Evolutionary conservation across 2,329 filamentous ascomycete genomes (phyloP).

Genomic region (Septoria petroselini): DNA sequence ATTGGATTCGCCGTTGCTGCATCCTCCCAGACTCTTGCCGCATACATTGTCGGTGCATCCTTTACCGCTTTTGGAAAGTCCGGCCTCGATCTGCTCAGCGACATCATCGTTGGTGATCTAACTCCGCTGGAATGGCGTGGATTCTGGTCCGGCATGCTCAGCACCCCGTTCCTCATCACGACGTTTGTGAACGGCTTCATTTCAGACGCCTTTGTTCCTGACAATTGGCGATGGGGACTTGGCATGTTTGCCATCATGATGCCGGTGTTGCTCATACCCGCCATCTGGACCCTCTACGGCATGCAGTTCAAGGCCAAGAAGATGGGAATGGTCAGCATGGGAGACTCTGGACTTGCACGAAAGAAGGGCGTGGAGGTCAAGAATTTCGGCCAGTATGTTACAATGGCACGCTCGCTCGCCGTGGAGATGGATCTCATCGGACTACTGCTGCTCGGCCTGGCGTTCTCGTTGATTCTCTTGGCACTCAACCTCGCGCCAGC

Average conservation of each 20-base stretch:
- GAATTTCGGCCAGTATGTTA: not conserved
- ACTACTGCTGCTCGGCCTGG: conserved; percentile 24
- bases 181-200: conserved; percentile 46
- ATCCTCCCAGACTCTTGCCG: conserved; percentile 16
- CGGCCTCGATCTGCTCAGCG: conserved; percentile 32
- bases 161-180: conserved; percentile 41
- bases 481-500: conserved; percentile 25
- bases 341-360: conserved; percentile 20
- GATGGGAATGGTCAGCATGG: conserved; percentile 26
- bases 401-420: conserved; percentile 27
- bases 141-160: conserved; percentile 29
- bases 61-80: conserved; percentile 35
- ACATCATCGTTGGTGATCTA: conserved; percentile 36
- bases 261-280: conserved; percentile 27
- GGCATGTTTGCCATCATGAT: conserved; percentile 35
- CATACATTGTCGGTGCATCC: conserved; percentile 31
- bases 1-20: conserved; percentile 19
- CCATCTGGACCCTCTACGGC: conserved; percentile 32
- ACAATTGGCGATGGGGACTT: conserved; percentile 36
- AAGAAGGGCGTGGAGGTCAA: conserved; percentile 11
- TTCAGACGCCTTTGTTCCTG: conserved; percentile 39
- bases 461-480: conserved; percentile 28
- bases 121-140: conserved; percentile 35
- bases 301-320: conserved; percentile 29
- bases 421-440: conserved; percentile 29